Base-by-base conservation (phyloP, 208 protist genomes). In the Crithidia sp. region DNA sequence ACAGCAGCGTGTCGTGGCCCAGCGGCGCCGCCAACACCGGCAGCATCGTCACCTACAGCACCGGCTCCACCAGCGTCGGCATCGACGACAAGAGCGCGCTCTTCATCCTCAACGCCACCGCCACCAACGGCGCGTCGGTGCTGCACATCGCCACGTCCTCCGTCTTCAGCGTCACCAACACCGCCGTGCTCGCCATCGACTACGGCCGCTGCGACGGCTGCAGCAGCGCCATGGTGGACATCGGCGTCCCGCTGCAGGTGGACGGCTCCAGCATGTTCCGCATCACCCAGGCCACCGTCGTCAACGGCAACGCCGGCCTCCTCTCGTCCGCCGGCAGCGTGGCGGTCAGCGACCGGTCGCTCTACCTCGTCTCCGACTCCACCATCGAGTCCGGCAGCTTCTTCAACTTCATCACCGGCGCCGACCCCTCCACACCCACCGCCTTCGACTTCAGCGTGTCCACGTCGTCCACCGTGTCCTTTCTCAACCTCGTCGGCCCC, bases 41-140 rank as follows among this genome's bases (percentile, higher is more conserved):
- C 14, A 61, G 60, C 71, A 49, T 55, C 44, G 54, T 71, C 52
- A 17, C 53, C 39, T 61, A 60, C 49, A 61, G n/a, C 52, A 16
- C 71, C 37, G 71, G 63, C 71, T 44, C 17, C 50, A 70, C n/a
- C 55, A 17, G 5, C 44, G 17, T 55, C 45, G 50, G 54, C 61
- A 68, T 77, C 50, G 37, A 19, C 39, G 49, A 56, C 52, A 16
- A 37, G 12, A n/a, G 44, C 36, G 63, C 40, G 52, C 41, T 77
- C 44, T 77, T 71, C 28, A 54, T 77, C 28, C 63, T 77, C 61
- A 37, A 62, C 44, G 45, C 71, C 55, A 64, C n/a, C 63, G 62
- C 52, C 49, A 64, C 8, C 58, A 64, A 66, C 39, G 68, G 58
- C 40, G 58, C 55, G 49, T 74, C 68, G 16, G 68, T 74, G 47